Conservation (phyloP, 2,329 filamentous ascomycete genomes). For the Sarocladiaceae sp. region DNA sequence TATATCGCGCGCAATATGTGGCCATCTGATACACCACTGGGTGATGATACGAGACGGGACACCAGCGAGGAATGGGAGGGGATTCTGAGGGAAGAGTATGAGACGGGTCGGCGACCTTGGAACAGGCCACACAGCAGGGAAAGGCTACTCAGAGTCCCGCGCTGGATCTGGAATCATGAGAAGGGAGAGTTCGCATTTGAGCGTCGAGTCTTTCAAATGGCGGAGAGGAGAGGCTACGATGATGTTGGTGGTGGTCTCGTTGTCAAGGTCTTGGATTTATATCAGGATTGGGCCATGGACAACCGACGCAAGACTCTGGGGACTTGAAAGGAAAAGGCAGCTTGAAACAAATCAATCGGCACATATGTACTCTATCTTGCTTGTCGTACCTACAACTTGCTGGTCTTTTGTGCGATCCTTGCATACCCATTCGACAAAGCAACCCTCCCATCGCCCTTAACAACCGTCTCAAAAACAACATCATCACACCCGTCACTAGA, state of each 20-base stretch:
- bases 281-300: no score
- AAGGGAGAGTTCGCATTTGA: background rate
- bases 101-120: background rate
- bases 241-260: background rate
- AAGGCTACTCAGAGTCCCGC: background rate
- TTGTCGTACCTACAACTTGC: slow-evolving; percentile 19
- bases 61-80: no score
- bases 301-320: no score
- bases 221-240: background rate
- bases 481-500: slow-evolving; percentile 26
- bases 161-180: background rate
- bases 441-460: slow-evolving; percentile 31
- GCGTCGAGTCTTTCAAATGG: background rate
- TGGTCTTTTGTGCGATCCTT: slow-evolving; percentile 21
- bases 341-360: background rate
- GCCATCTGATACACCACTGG: no score
- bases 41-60: no score
- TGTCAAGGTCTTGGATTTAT: background rate
- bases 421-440: slow-evolving; percentile 33
- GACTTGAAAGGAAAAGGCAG: no score
- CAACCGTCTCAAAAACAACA: slow-evolving; percentile 35
- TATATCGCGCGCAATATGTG: no score
- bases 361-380: background rate
- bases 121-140: no score
- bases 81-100: background rate